Evolutionary conservation across 805 yeast species (phyloP).

Genomic region (Schizosaccharomyces cryophilus): DNA sequence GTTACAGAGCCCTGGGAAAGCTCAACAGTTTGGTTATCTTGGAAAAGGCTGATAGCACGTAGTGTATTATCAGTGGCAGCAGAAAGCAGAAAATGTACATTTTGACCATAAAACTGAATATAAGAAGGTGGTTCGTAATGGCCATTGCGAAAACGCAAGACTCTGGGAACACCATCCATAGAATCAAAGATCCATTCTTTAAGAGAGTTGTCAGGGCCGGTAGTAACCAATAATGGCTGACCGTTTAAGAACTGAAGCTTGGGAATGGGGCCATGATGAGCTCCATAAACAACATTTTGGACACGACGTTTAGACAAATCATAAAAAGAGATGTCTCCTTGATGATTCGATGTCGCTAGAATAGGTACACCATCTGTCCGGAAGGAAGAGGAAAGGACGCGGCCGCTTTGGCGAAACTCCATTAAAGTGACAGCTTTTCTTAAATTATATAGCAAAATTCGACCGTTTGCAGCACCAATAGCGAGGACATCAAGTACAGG

Average conservation of each 20-base stretch:
- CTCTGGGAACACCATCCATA: slow-evolving; percentile 52
- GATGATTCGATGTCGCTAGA: slow-evolving; percentile 48
- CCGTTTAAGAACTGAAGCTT: slow-evolving; percentile 59
- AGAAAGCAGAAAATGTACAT: slow-evolving; percentile 62
- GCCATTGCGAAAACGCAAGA: slow-evolving; percentile 87
- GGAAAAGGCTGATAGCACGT: slow-evolving; percentile 80
- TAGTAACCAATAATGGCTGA: slow-evolving; percentile 70
- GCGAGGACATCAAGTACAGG: slow-evolving; percentile 75
- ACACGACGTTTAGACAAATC: slow-evolving; percentile 51
- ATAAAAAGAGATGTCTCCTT: slow-evolving; percentile 69
- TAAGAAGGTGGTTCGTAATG: slow-evolving; percentile 73
- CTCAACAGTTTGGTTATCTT: slow-evolving; percentile 90
- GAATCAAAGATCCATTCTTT: slow-evolving; percentile 15
- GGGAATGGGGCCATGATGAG: slow-evolving; percentile 45
- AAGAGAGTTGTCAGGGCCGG: slow-evolving; percentile 74
- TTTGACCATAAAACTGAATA: slow-evolving; percentile 51
- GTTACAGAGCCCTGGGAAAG: slow-evolving; percentile 50
- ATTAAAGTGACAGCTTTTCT: slow-evolving; percentile 33
- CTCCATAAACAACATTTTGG: slow-evolving; percentile 46
- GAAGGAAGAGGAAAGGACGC: slow-evolving; percentile 43
- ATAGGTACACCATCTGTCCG: slow-evolving; percentile 77
- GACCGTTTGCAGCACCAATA: slow-evolving; percentile 47
- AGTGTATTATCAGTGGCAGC: slow-evolving; percentile 68
- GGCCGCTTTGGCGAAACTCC: slow-evolving; percentile 19
- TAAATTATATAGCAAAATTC: slow-evolving; percentile 38